A percentile compares a stretch with the other conserved stretches of the same genome.
These are phyloP conservation scores for Chrysanthemum seticuspe DNA, from an alignment of 129 eudicot genomes.

Conservation along the genomic window DNA sequence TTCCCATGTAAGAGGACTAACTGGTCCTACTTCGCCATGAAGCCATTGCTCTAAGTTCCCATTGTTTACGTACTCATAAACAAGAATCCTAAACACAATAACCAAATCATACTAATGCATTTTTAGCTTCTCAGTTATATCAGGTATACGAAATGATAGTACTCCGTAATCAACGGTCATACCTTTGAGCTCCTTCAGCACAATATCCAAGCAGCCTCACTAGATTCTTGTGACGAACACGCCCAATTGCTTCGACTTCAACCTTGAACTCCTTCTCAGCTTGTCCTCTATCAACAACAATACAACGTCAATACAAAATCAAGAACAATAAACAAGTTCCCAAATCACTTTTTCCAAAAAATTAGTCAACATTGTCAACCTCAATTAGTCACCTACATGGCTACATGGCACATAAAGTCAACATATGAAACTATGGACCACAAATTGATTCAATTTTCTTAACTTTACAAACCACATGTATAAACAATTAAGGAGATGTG, in stretches of 20 bases:
- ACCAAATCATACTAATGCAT: background rate
- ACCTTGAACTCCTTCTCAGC: conserved; percentile 93
- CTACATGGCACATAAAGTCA: conserved; percentile 1
- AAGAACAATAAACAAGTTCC: background rate
- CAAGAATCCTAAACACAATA: conserved; percentile 35
- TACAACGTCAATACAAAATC: background rate
- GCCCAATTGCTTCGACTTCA: conserved; percentile 97
- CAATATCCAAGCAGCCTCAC: conserved; percentile 93
- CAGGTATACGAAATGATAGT: background rate
- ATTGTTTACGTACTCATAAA: conserved; percentile 38
- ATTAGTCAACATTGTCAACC: conserved; percentile 9
- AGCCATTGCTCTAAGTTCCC: conserved; percentile 46
- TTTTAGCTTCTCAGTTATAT: background rate
- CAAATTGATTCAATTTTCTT: background rate
- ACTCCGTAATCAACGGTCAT: conserved; percentile 10
- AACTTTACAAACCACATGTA: background rate
- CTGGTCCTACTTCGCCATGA: conserved; percentile 54
- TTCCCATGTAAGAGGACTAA: conserved; percentile 89
- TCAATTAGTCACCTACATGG: background rate
- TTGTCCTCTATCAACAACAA: conserved; percentile 61
- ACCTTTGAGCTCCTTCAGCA: conserved; percentile 98
- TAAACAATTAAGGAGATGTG: background rate
- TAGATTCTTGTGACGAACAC: conserved; percentile 89
- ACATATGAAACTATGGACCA: background rate
- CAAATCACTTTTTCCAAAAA: background rate